These are phyloP conservation scores for Phytophthora pini DNA, from an alignment of 352 stramenopile species.

Conservation along the genomic window DNA sequence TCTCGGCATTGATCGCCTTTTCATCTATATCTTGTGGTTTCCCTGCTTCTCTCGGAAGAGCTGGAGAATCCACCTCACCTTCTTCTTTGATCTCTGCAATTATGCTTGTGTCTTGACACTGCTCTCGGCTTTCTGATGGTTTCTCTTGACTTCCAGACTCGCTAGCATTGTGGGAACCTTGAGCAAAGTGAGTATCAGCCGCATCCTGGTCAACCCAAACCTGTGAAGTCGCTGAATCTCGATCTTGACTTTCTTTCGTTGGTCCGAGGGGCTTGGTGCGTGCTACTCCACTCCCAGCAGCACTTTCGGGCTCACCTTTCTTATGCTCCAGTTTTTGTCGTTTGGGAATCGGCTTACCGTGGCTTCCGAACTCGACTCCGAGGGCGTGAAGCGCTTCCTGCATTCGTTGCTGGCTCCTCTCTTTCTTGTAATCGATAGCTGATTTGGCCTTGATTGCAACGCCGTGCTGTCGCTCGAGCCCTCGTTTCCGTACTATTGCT, in stretches of 20 bases:
- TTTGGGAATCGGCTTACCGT: neutral
- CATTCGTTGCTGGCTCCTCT: conserved; percentile 6
- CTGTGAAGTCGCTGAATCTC: neutral
- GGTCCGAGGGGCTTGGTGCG: neutral
- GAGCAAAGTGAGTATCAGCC: neutral
- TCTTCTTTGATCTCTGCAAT: conserved; percentile 17
- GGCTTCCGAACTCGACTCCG: neutral
- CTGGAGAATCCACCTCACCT: conserved; percentile 15
- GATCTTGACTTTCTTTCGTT: neutral
- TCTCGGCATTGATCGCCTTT: conserved; percentile 1
- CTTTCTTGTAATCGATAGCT: neutral
- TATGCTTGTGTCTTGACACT: neutral
- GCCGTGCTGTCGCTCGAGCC: conserved; percentile 4
- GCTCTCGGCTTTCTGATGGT: neutral
- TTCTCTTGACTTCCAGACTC: neutral
- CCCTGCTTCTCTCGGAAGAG: conserved; percentile 2
- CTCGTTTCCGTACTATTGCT: conserved; percentile 6
- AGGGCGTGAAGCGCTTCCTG: neutral
- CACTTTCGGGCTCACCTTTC: neutral
- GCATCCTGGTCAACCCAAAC: neutral
- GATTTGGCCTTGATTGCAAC: conserved; percentile 13
- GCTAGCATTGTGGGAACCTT: neutral
- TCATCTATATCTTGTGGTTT: conserved; percentile 13
- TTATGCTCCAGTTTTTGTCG: conserved; percentile 3
- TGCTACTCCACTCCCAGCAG: neutral